Conservation (phyloP, 306 rosid species). For the Cucurbita pepo region DNA sequence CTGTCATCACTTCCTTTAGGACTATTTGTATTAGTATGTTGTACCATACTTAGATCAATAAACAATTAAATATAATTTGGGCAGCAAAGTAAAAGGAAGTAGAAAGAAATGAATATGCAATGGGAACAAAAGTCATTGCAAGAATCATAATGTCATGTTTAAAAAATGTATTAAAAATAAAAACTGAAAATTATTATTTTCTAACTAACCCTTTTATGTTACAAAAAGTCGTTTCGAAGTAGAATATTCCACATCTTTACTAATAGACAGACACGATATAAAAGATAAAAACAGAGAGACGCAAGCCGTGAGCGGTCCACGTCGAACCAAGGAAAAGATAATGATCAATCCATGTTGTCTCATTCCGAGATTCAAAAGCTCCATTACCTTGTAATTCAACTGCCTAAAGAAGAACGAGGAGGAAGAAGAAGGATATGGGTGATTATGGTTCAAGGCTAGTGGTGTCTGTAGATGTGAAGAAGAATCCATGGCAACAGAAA, state of each 20-base stretch:
- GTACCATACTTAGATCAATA: neutral
- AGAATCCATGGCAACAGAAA: constrained; percentile 63
- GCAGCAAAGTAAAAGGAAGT: neutral
- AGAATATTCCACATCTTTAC: too few relatives aligned
- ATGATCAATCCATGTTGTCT: too few relatives aligned
- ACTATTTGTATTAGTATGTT: neutral
- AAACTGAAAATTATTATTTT: too few relatives aligned
- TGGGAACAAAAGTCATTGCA: neutral
- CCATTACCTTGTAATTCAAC: neutral
- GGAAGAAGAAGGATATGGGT: neutral
- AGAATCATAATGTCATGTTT: neutral
- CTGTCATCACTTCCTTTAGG: too few relatives aligned
- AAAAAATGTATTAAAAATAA: too few relatives aligned
- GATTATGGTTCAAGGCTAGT: constrained; percentile 20
- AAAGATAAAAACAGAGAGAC: neutral
- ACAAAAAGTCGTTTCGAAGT: too few relatives aligned
- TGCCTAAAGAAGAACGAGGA: neutral
- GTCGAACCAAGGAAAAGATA: neutral
- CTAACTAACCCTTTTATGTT: too few relatives aligned
- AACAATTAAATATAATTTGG: neutral
- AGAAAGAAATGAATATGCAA: neutral
- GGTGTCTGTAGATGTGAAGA: constrained; percentile 49
- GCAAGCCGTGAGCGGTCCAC: neutral
- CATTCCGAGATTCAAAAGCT: too few relatives aligned
- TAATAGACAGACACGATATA: too few relatives aligned